phyloP scores from a whole-genome alignment of 768 basidiomycete species.

The Pholiota molesta region DNA sequence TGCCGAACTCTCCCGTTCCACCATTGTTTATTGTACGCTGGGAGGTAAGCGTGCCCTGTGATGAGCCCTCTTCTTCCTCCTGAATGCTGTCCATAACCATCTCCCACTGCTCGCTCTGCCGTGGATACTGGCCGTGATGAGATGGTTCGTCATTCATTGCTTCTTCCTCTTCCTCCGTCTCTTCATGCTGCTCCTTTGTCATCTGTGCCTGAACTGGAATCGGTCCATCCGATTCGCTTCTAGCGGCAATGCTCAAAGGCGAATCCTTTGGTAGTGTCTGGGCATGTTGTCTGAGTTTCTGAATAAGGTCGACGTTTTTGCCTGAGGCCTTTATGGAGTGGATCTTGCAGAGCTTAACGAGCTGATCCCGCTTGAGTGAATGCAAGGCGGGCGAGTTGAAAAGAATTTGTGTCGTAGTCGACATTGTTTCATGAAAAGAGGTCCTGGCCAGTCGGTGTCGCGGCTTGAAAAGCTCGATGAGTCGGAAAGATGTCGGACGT shows the following conservation, averaged over 20 bases:
- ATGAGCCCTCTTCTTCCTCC: constrained; percentile 62
- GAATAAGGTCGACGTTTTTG: constrained; percentile 76
- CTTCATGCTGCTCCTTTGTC: constrained; percentile 27
- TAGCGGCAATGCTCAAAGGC: constrained; percentile 56
- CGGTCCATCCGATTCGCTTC: constrained; percentile 44
- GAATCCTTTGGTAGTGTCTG: constrained; percentile 59
- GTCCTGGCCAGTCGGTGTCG: no score
- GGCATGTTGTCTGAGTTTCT: constrained; percentile 70
- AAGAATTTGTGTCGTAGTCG: constrained; percentile 75
- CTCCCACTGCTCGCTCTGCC: constrained; percentile 84
- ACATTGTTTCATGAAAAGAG: constrained; percentile 42
- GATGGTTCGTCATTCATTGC: constrained; percentile 22
- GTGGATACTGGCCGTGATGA: constrained; percentile 34
- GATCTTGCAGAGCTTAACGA: constrained; percentile 83
- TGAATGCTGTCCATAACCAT: constrained; percentile 83
- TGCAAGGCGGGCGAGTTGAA: constrained; percentile 86
- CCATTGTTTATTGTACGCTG: constrained; percentile 39
- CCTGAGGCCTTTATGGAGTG: constrained; percentile 80
- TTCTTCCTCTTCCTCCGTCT: constrained; percentile 28
- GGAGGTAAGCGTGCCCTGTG: constrained; percentile 53
- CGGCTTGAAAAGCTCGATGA: no score
- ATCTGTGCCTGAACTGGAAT: constrained; percentile 18
- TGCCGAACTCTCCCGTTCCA: constrained; percentile 72
- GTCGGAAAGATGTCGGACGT: no score
- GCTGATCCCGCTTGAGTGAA: constrained; percentile 83